These are phyloP conservation scores for Fusarium pseudograminearum DNA, from an alignment of 2,329 filamentous ascomycete genomes.

Conservation along the genomic window DNA sequence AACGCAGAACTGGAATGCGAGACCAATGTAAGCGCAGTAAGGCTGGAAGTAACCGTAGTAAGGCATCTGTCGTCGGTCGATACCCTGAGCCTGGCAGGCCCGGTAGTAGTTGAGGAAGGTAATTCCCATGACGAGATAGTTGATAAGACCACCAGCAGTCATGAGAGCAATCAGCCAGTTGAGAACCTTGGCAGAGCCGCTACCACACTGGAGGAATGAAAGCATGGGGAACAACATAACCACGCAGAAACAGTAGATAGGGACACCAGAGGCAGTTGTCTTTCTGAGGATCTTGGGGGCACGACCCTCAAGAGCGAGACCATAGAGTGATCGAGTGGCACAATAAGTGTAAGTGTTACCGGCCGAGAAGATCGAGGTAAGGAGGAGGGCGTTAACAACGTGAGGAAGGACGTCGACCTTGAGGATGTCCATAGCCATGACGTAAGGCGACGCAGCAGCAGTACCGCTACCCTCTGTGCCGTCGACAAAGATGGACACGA, in stretches of 20 bases:
- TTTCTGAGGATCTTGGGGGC: slow-evolving; percentile 66
- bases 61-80: slow-evolving; percentile 65
- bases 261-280: slow-evolving; percentile 71
- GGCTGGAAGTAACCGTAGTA: slow-evolving; percentile 71
- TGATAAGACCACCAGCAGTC: slow-evolving; percentile 70
- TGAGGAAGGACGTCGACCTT: slow-evolving; percentile 65
- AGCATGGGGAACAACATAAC: slow-evolving; percentile 66
- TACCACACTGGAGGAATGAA: slow-evolving; percentile 64
- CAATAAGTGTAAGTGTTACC: slow-evolving; percentile 66
- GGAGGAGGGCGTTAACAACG: slow-evolving; percentile 66
- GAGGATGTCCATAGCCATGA: slow-evolving; percentile 71
- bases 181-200: slow-evolving; percentile 62
- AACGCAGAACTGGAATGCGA: slow-evolving; percentile 57
- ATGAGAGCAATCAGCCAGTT: slow-evolving; percentile 68
- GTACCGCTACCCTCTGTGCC: slow-evolving; percentile 54
- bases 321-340: slow-evolving; percentile 63
- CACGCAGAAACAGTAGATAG: slow-evolving; percentile 67
- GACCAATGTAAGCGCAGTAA: slow-evolving; percentile 64
- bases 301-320: slow-evolving; percentile 63
- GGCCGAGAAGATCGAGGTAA: slow-evolving; percentile 59
- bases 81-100: slow-evolving; percentile 64
- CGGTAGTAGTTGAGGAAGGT: slow-evolving; percentile 63
- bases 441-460: slow-evolving; percentile 71
- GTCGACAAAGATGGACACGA: slow-evolving; percentile 62
- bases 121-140: slow-evolving; percentile 67